Base-by-base conservation (phyloP, 306 rosid species). In the Morella rubra region DNA sequence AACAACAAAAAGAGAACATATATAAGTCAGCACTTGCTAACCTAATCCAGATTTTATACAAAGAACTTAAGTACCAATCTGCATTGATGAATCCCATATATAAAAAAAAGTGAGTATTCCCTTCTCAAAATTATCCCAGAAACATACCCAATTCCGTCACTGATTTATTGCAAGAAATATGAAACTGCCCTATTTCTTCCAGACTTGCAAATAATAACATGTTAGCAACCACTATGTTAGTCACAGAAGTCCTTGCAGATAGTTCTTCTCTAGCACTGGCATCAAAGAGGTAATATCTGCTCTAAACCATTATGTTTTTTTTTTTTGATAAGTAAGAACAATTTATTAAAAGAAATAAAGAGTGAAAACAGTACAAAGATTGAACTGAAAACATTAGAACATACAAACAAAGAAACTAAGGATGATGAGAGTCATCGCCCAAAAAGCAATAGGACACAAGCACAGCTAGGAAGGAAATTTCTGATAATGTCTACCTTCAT, bases 401-500 rank as follows among this genome's bases (percentile, higher is more conserved):
- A n/a, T n/a, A n/a, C n/a, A n/a, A n/a, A n/a, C n/a, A n/a, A n/a
- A n/a, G n/a, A n/a, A n/a, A n/a, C n/a, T n/a, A n/a, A n/a, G n/a
- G n/a, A n/a, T n/a, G n/a, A 61, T 14, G 6, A 32, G 27, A 18
- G 16, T 66, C 49, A 3, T 41, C 50, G 18, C 71, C 71, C 71
- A 37, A 42, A n/a, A 42, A n/a, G 71, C 16, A 42, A n/a, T 41
- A 42, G 18, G 71, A 18, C 16, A 27, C 41, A 59, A 59, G 40
- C 65, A 59, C 16, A 41, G 32, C 32, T 42, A 41, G 71, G 5
- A 41, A 41, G 71, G 41, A 2, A 19, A 42, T 65, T 42, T 9
- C 54, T 66, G 24, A 74, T 7, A 76, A 46, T 70, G 18, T 77
- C 66, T 88, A 95, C 99, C 98, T 95, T 95, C 99, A 95, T 95